These are phyloP conservation scores for Penicillium sclerotiorum DNA, from an alignment of 2,329 filamentous ascomycete genomes.

Conservation along the genomic window DNA sequence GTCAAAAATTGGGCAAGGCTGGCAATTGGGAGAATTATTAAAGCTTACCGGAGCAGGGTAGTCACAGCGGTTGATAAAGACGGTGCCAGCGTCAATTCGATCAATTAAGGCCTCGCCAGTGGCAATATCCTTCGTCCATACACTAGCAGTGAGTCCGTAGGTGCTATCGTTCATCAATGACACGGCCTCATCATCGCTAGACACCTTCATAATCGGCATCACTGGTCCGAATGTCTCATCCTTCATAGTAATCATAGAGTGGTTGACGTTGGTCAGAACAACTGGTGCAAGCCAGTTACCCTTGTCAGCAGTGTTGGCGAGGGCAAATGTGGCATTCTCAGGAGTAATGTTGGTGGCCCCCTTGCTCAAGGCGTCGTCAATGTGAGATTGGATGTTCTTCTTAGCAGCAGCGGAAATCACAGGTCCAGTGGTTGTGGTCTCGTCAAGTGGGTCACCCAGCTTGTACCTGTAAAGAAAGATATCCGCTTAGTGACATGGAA, in stretches of 20 bases:
- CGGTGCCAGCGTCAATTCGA: constrained; percentile 82
- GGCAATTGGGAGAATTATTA: background rate
- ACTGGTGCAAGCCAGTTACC: constrained; percentile 86
- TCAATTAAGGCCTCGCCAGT: constrained; percentile 75
- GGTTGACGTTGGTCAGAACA: constrained; percentile 74
- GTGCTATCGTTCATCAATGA: constrained; percentile 87
- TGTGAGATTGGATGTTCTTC: constrained; percentile 72
- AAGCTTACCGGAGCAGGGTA: constrained; percentile 79
- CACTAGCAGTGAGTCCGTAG: constrained; percentile 86
- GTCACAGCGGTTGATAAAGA: constrained; percentile 91
- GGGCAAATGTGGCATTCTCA: constrained; percentile 70
- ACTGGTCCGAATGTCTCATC: constrained; percentile 94
- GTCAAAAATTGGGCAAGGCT: background rate
- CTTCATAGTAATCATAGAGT: constrained; percentile 82
- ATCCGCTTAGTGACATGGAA: no score
- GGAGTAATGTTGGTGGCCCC: constrained; percentile 82
- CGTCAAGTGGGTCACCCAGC: constrained; percentile 72
- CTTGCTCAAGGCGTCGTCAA: constrained; percentile 77
- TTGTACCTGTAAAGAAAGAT: constrained; percentile 30
- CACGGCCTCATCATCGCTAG: constrained; percentile 76
- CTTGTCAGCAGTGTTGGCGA: constrained; percentile 67
- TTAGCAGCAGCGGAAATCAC: constrained; percentile 79
- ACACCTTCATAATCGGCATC: constrained; percentile 83
- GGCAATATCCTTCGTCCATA: constrained; percentile 85
- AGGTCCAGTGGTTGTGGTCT: constrained; percentile 77